Conservation (phyloP, 495 filamentous ascomycete genomes). For the Annulohypoxylon nitens region DNA sequence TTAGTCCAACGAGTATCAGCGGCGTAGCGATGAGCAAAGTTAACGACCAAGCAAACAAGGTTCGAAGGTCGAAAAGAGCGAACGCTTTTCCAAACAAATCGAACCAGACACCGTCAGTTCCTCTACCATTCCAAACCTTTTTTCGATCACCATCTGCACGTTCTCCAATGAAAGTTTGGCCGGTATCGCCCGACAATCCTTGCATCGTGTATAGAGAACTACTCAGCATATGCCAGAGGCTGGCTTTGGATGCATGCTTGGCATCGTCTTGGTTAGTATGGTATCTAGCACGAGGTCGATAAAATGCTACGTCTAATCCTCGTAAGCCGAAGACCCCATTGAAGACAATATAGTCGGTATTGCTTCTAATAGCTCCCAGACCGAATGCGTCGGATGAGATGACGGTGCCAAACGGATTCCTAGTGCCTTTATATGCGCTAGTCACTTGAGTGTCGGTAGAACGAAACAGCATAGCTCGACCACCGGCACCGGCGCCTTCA, state of each 20-base stretch:
- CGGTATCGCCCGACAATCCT: constrained; percentile 76
- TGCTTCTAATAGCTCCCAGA: constrained; percentile 78
- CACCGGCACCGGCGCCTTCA: constrained; percentile 94
- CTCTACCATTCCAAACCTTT: constrained; percentile 74
- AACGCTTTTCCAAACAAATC: constrained; percentile 88
- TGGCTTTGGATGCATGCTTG: constrained; percentile 77
- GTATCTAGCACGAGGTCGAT: constrained; percentile 84
- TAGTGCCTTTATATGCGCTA: constrained; percentile 74
- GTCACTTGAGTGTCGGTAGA: constrained; percentile 91
- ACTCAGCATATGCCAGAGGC: constrained; percentile 95
- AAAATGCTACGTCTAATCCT: constrained; percentile 93
- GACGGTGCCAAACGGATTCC: constrained; percentile 86
- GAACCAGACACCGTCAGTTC: constrained; percentile 88
- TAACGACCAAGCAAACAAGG: constrained; percentile 88
- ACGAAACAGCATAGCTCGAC: constrained; percentile 87
- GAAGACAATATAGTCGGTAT: constrained; percentile 93
- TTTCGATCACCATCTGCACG: constrained; percentile 65
- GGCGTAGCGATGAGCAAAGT: constrained; percentile 83
- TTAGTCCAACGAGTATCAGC: constrained; percentile 74
- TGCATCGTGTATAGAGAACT: constrained; percentile 79
- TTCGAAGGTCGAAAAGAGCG: constrained; percentile 81
- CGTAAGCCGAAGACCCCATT: constrained; percentile 83
- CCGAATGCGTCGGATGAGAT: constrained; percentile 86
- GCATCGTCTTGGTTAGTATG: constrained; percentile 93
- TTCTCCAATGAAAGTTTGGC: constrained; percentile 72